A percentile compares a stretch with the other conserved stretches of the same genome.
phyloP scores from a whole-genome alignment of 192 early-diverging fungal species.

The Spizellomyces punctatus region DNA sequence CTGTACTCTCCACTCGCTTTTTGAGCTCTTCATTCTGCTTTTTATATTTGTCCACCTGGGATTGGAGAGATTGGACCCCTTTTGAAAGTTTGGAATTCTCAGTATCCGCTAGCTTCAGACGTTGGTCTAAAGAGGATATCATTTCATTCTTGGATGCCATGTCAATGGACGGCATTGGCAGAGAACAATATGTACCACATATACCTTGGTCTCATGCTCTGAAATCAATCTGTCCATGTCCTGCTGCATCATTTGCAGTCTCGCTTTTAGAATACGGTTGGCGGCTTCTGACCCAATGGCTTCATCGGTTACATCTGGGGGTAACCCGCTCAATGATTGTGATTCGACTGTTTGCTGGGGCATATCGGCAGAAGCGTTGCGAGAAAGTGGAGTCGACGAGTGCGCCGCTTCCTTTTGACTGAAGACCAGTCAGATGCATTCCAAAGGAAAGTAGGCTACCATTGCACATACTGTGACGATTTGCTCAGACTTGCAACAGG shows the following conservation, averaged over 20 bases:
- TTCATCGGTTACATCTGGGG: slow-evolving; percentile 12
- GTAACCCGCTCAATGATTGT: no score
- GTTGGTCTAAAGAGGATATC: slow-evolving; percentile 44
- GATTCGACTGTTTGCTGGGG: no score
- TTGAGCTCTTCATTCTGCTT: slow-evolving; percentile 33
- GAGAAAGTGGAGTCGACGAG: no score
- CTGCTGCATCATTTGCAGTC: slow-evolving; percentile 52
- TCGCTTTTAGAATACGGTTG: slow-evolving; percentile 56
- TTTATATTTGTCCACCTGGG: slow-evolving; percentile 42
- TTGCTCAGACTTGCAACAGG: no score
- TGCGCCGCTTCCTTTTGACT: no score
- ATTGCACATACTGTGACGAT: no score
- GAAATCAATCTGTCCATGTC: slow-evolving; percentile 48
- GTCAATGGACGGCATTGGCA: not conserved
- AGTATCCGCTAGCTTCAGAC: slow-evolving; percentile 50
- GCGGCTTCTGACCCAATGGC: slow-evolving; percentile 41
- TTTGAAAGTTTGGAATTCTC: slow-evolving; percentile 43
- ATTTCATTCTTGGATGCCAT: slow-evolving; percentile 24
- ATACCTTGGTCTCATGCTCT: slow-evolving; percentile 33
- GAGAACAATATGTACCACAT: not conserved
- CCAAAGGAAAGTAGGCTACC: no score
- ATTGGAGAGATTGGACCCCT: slow-evolving; percentile 13
- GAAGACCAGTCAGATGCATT: no score
- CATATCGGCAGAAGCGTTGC: no score
- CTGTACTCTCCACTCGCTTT: slow-evolving; percentile 29